A percentile compares a stretch with the other conserved stretches of the same genome.
phyloP scores from a whole-genome alignment of 2,329 filamentous ascomycete species.

The Colletotrichum melonis region DNA sequence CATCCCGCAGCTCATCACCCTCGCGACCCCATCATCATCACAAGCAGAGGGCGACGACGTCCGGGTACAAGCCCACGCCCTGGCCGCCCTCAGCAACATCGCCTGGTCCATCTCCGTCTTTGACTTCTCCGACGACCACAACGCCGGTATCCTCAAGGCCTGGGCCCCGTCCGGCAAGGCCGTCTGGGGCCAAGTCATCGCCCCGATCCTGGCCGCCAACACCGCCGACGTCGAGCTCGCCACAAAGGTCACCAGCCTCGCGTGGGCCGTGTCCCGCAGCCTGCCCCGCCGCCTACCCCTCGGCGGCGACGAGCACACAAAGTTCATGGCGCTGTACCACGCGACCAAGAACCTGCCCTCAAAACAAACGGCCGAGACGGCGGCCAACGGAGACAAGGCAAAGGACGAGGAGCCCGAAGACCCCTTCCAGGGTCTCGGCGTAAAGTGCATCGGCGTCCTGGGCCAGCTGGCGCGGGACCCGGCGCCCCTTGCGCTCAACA shows the following conservation, averaged over 20 bases:
- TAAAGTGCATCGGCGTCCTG: slow-evolving; percentile 75
- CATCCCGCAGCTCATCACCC: slow-evolving; percentile 61
- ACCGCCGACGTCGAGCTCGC: slow-evolving; percentile 72
- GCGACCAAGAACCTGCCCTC: slow-evolving; percentile 58
- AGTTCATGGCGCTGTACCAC: slow-evolving; percentile 74
- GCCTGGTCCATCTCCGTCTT: slow-evolving; percentile 73
- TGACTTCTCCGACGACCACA: slow-evolving; percentile 67
- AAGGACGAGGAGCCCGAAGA: slow-evolving; percentile 53
- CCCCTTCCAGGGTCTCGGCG: slow-evolving; percentile 70
- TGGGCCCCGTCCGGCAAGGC: slow-evolving; percentile 66
- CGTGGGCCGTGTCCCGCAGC: slow-evolving; percentile 72
- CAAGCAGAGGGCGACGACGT: slow-evolving; percentile 53
- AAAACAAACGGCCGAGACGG: slow-evolving; percentile 26
- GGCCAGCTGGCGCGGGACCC: slow-evolving; percentile 71
- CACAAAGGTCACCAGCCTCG: slow-evolving; percentile 72
- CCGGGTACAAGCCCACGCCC: slow-evolving; percentile 62
- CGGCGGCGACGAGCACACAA: slow-evolving; percentile 65
- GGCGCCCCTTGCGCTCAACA: slow-evolving; percentile 65
- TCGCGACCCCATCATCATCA: slow-evolving; percentile 54
- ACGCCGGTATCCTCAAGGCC: slow-evolving; percentile 60
- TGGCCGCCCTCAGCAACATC: slow-evolving; percentile 74
- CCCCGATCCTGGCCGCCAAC: slow-evolving; percentile 68
- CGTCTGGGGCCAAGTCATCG: slow-evolving; percentile 69
- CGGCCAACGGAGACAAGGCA: slow-evolving; percentile 11
- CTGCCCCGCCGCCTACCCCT: slow-evolving; percentile 60